Evolutionary conservation across 1,284 basidiomycete genomes (phyloP).

Genomic region (Marasmius oreades): DNA sequence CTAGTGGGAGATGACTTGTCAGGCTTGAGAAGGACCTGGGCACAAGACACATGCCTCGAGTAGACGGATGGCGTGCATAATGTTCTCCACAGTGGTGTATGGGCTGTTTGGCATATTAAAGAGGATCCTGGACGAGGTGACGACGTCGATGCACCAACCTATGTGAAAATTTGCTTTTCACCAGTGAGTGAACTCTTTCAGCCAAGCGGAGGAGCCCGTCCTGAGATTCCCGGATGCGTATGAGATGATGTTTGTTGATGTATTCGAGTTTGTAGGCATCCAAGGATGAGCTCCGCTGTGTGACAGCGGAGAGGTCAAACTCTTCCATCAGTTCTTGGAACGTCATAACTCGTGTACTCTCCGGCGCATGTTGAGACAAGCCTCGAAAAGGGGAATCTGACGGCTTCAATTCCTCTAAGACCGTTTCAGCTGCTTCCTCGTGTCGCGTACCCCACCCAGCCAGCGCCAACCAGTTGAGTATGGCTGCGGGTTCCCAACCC

Average conservation of each 20-base stretch:
- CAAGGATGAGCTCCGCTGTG: conserved; percentile 72
- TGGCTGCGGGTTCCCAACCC: conserved; percentile 88
- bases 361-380: conserved; percentile 41
- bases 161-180: conserved; percentile 46
- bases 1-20: conserved; percentile 33
- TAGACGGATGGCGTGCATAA: conserved; percentile 52
- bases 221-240: conserved; percentile 40
- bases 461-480: conserved; percentile 91
- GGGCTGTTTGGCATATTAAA: conserved; percentile 31
- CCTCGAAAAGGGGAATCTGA: conserved; percentile 8
- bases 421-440: no score
- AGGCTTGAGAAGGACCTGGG: not conserved
- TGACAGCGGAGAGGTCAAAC: conserved; percentile 72
- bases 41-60: conserved; percentile 45
- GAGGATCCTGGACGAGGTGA: not conserved
- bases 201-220: conserved; percentile 47
- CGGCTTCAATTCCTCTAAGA: conserved; percentile 8
- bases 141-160: conserved; percentile 19
- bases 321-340: conserved; percentile 58
- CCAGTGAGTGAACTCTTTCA: conserved; percentile 38
- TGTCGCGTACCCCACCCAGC: conserved; percentile 79
- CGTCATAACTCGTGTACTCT: conserved; percentile 64
- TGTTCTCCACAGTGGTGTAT: conserved; percentile 48
- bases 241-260: conserved; percentile 77
- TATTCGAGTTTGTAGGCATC: conserved; percentile 71